Evolutionary conservation across 75 land plant genomes (phyloP), one percentile per base, ranked within the genome.

Genomic region (Gnetum montanum): DNA sequence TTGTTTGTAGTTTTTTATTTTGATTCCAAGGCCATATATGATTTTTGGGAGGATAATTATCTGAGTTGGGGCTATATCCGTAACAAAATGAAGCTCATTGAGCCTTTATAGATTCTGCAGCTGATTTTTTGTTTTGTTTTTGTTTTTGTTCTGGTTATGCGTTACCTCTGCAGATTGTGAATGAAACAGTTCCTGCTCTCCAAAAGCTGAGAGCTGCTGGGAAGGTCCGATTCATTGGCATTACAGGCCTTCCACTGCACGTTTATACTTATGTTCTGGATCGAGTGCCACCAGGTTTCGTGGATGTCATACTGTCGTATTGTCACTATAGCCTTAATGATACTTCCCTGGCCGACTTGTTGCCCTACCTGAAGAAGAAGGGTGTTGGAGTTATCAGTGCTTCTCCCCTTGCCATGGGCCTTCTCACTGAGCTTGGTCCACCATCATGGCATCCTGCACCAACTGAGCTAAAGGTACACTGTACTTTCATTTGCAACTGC

Each of bases 361-460:
- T 94, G 6, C 98, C 98, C 24, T 94, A 83, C 73, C 64, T 94
- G 68, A 83, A 80, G 80, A 77, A 79, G 69, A 94, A 94, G 58
- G 98, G 98, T 36, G 88, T 94, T 53, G 98, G 92, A 11, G 55
- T 94, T 11, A 86, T 94, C 34, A 85, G 57, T 70, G 96, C 96
- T 49, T 94, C 98, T 47, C 98, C 98, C 10, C 79, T 94, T 28
- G 69, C 96, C 34, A 94, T 94, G 98, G 98, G 98, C 8, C 83
- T 94, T 37, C 85, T 94, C 44, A 85, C 98, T 1, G 88, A 81
- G 41, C 62, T 30, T 54, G 96, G 96, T 8, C 90, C 86, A 49
- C 96, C 96, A 41, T 75, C 80, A 16, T 94, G 98, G 98, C 98
- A 94, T 64, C 98, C 98, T 33, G 98, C 98, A 40, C 73, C 91